Percentiles rank a stretch among this genome's conserved stretches.
These are phyloP conservation scores for Musa schizocarpa DNA, from an alignment of 176 grass and related monocot genomes.

Conservation along the genomic window DNA sequence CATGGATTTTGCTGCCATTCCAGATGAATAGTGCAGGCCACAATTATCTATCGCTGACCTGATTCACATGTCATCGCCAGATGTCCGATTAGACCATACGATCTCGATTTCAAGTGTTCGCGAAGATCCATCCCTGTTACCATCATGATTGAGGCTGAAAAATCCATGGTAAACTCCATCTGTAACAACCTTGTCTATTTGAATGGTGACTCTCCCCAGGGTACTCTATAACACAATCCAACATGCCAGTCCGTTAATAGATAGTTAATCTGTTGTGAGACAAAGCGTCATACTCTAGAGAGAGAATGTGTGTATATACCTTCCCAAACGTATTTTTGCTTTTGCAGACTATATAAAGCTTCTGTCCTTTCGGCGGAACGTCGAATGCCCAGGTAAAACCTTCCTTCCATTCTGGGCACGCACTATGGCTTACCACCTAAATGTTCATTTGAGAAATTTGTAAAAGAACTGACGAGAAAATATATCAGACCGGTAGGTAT, in stretches of 20 bases:
- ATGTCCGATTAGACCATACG: slow-evolving; percentile 82
- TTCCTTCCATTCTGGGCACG: slow-evolving; percentile 86
- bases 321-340: slow-evolving; percentile 99
- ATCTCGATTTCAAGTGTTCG: slow-evolving; percentile 93
- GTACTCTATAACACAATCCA: slow-evolving; percentile 41
- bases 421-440: slow-evolving; percentile 74
- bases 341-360: slow-evolving; percentile 93
- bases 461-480: slow-evolving; percentile 9
- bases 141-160: slow-evolving; percentile 92
- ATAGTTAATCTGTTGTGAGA: not conserved
- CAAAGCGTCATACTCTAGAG: not conserved
- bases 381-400: slow-evolving; percentile 97
- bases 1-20: not conserved
- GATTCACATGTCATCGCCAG: slow-evolving; percentile 38
- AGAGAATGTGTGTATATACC: slow-evolving; percentile 24
- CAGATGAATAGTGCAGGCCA: not conserved
- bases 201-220: slow-evolving; percentile 83
- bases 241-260: slow-evolving; percentile 6
- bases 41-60: slow-evolving; percentile 8
- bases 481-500: not conserved
- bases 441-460: not conserved
- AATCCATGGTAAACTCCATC: slow-evolving; percentile 86
- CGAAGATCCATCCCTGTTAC: slow-evolving; percentile 64
- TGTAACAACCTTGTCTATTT: slow-evolving; percentile 90
- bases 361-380: slow-evolving; percentile 92